Conservation (phyloP, 345 rosid genomes). For the Dipteronia sinensis region DNA sequence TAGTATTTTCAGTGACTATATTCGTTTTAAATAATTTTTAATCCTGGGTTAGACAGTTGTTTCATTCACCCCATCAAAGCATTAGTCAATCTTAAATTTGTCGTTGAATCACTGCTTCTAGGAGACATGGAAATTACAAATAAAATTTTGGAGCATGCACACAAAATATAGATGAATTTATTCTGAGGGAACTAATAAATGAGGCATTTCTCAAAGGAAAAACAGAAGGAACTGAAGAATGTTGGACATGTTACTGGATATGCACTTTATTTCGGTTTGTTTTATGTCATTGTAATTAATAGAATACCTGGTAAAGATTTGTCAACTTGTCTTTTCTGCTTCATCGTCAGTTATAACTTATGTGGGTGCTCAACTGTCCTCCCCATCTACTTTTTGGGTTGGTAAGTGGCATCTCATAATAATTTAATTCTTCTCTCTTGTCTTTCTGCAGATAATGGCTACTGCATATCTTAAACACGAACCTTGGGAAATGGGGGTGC, state of each 20-base stretch:
- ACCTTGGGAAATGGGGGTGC: constrained; percentile 99
- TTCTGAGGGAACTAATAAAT: not conserved
- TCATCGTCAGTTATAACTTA: not conserved
- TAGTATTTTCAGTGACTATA: not conserved
- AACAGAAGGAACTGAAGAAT: not conserved
- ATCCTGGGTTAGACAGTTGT: not conserved
- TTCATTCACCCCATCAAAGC: not conserved
- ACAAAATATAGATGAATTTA: not conserved
- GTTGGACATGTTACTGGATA: not conserved
- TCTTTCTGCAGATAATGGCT: constrained; percentile 64
- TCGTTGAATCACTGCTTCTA: not conserved
- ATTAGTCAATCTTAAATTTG: not conserved
- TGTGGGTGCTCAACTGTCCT: not conserved
- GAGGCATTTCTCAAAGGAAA: not conserved
- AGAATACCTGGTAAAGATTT: not conserved
- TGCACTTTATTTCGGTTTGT: not conserved
- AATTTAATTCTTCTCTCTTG: constrained; percentile 9
- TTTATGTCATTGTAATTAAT: not conserved
- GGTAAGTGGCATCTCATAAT: not conserved
- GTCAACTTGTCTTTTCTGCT: not conserved
- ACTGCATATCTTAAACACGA: constrained; percentile 84
- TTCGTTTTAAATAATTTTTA: not conserved
- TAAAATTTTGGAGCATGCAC: not conserved
- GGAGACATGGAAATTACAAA: not conserved
- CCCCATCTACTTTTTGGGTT: not conserved